Evolutionary conservation across 306 rosid genomes (phyloP).

Genomic region (Hippophae rhamnoides): DNA sequence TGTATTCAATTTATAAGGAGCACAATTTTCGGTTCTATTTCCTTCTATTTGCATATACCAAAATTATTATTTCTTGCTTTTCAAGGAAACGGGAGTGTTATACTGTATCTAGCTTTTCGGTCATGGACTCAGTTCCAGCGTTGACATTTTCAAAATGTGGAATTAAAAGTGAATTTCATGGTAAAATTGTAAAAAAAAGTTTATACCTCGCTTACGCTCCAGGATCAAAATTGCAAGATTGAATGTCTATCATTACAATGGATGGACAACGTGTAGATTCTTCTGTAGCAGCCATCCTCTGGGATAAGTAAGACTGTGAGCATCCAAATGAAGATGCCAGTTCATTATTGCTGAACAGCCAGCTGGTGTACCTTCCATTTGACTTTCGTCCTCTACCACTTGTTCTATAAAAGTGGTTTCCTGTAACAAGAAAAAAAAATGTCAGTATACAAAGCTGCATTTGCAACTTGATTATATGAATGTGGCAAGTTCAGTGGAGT

Average conservation of each 20-base stretch:
- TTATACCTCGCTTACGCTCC: conserved; percentile 49
- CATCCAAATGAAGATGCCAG: conserved; percentile 93
- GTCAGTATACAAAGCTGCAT: conserved; percentile 16
- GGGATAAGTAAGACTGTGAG: conserved; percentile 47
- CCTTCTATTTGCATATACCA: too few relatives aligned
- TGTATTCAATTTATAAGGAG: too few relatives aligned
- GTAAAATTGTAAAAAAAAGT: too few relatives aligned
- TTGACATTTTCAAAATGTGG: too few relatives aligned
- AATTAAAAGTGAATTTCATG: too few relatives aligned
- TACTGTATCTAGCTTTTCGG: too few relatives aligned
- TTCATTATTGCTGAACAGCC: conserved; percentile 72
- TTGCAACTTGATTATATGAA: background rate
- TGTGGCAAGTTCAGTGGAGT: conserved; percentile 8
- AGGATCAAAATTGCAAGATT: conserved; percentile 25
- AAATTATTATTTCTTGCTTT: too few relatives aligned
- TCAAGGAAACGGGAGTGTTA: too few relatives aligned
- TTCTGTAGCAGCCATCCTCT: conserved; percentile 75
- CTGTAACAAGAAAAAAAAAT: conserved; percentile 25
- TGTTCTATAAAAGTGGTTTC: conserved; percentile 93
- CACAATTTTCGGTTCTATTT: too few relatives aligned
- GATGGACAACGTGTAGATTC: conserved; percentile 62
- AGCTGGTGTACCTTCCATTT: conserved; percentile 69
- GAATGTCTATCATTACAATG: conserved; percentile 38
- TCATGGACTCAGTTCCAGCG: too few relatives aligned
- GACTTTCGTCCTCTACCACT: conserved; percentile 79